A percentile compares a stretch with the other conserved stretches of the same genome.
Evolutionary conservation across 2,329 filamentous ascomycete species (phyloP).

Genomic region (Microcera coccophila): DNA sequence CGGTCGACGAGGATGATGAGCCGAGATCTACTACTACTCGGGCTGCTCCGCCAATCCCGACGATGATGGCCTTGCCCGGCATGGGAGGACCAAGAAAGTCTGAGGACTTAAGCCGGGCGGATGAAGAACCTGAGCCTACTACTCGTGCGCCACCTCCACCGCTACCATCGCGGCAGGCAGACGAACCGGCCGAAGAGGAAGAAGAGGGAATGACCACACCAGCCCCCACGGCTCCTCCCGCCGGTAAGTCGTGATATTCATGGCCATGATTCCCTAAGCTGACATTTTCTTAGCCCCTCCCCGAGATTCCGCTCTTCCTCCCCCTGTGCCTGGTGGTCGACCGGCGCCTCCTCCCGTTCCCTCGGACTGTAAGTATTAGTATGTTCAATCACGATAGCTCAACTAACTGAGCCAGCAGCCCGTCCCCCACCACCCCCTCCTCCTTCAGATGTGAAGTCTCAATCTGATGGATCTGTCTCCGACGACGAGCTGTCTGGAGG

Average conservation of each 20-base stretch:
- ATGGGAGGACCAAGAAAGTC: slow-evolving; percentile 57
- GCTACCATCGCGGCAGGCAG: slow-evolving; percentile 25
- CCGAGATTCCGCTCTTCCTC: slow-evolving; percentile 35
- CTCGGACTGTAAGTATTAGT: slow-evolving; percentile 53
- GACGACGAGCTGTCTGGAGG: slow-evolving; percentile 76
- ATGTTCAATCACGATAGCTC: slow-evolving; percentile 24
- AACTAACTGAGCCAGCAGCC: slow-evolving; percentile 41
- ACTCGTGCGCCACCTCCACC: slow-evolving; percentile 28
- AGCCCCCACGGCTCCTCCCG: slow-evolving; percentile 24
- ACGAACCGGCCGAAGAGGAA: slow-evolving; percentile 31
- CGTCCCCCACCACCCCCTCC: slow-evolving; percentile 57
- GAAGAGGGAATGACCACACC: slow-evolving; percentile 31
- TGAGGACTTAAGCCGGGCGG: slow-evolving; percentile 38
- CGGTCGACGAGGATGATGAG: slow-evolving; percentile 44
- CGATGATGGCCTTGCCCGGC: slow-evolving; percentile 66
- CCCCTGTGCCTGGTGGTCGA: slow-evolving; percentile 48
- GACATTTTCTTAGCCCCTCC: slow-evolving; percentile 30
- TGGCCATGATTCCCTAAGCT: slow-evolving; percentile 13
- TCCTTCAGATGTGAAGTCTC: slow-evolving; percentile 55
- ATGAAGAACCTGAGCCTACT: slow-evolving; percentile 32
- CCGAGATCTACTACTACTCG: slow-evolving; percentile 39
- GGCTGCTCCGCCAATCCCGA: slow-evolving; percentile 52
- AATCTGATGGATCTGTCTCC: slow-evolving; percentile 76
- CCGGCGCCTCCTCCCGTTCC: slow-evolving; percentile 57
- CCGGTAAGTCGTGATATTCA: slow-evolving; percentile 13